phyloP scores from a whole-genome alignment of 768 basidiomycete species.

The Naganishia friedmannii region DNA sequence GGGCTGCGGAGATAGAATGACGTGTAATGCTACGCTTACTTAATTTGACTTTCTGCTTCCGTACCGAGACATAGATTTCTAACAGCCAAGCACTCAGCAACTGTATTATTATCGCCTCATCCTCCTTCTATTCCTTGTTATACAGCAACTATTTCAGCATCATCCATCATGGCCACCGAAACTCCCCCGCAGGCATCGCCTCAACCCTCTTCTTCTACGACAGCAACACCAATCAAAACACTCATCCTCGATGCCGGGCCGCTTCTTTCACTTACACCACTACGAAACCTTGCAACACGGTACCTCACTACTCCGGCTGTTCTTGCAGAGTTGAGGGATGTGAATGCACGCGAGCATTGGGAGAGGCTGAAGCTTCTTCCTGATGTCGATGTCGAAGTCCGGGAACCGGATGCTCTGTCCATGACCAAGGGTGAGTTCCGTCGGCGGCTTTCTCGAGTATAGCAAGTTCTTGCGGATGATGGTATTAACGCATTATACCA shows the following conservation, averaged over 20 bases:
- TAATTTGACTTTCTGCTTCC: neutral
- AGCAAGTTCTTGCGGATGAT: no score
- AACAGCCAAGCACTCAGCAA: neutral
- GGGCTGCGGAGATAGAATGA: neutral
- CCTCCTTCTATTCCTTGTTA: no score
- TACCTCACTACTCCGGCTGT: constrained; percentile 90
- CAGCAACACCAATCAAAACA: constrained; percentile 53
- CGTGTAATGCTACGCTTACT: neutral
- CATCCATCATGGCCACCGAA: neutral
- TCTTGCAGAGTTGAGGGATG: constrained; percentile 82
- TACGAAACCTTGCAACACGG: constrained; percentile 79
- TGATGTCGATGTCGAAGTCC: constrained; percentile 67
- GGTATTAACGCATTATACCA: neutral
- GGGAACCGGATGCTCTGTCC: constrained; percentile 63
- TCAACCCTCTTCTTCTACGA: neutral
- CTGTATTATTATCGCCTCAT: neutral
- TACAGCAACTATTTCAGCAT: neutral
- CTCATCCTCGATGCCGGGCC: constrained; percentile 93
- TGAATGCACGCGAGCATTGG: constrained; percentile 73
- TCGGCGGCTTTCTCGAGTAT: neutral
- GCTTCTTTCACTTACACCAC: constrained; percentile 73
- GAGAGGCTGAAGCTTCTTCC: constrained; percentile 57
- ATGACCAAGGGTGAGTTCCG: constrained; percentile 35
- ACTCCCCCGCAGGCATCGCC: neutral
- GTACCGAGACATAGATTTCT: constrained; percentile 19